Evolutionary conservation across 139 green algal genomes (phyloP).

Genomic region (Astrephomene gubernaculifera): DNA sequence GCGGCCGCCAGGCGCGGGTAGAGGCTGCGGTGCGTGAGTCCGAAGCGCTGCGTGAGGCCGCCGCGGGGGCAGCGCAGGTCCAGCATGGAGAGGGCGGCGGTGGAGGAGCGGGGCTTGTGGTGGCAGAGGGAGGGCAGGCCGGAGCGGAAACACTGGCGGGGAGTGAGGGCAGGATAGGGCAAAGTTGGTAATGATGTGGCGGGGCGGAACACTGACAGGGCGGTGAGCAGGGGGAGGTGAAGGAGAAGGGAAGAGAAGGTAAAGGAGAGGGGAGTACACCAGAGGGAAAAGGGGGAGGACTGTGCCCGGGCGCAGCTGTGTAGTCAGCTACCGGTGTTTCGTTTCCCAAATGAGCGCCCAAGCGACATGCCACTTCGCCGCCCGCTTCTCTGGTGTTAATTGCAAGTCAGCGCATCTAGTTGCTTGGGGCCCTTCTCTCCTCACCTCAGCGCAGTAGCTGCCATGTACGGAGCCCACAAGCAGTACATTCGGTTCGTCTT

Average conservation of each 20-base stretch:
- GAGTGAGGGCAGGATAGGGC: neutral
- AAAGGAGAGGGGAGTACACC: too few relatives aligned
- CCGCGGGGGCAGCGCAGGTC: conserved; percentile 4
- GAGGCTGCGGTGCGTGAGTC: conserved; percentile 55
- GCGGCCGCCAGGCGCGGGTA: conserved; percentile 49
- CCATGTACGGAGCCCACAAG: conserved; percentile 35
- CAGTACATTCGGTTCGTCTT: conserved; percentile 40
- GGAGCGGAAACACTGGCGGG: conserved; percentile 29
- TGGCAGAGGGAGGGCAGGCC: conserved; percentile 50
- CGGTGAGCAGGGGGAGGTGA: neutral
- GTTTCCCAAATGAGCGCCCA: too few relatives aligned
- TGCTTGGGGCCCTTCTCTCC: too few relatives aligned
- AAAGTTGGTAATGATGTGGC: neutral
- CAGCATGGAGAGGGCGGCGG: conserved; percentile 24
- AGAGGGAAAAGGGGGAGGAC: too few relatives aligned
- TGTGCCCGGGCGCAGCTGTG: too few relatives aligned
- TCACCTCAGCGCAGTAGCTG: neutral
- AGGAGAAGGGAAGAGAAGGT: neutral
- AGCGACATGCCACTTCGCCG: too few relatives aligned
- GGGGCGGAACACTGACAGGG: neutral
- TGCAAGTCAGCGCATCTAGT: too few relatives aligned
- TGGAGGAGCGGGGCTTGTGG: conserved; percentile 55
- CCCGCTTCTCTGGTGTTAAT: too few relatives aligned
- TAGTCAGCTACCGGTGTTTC: too few relatives aligned
- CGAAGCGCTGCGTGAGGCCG: conserved; percentile 56